Percentiles rank a stretch among this genome's conserved stretches.
These are phyloP conservation scores for Musa troglodytarum DNA, from an alignment of 176 grass and related monocot species.

Conservation along the genomic window DNA sequence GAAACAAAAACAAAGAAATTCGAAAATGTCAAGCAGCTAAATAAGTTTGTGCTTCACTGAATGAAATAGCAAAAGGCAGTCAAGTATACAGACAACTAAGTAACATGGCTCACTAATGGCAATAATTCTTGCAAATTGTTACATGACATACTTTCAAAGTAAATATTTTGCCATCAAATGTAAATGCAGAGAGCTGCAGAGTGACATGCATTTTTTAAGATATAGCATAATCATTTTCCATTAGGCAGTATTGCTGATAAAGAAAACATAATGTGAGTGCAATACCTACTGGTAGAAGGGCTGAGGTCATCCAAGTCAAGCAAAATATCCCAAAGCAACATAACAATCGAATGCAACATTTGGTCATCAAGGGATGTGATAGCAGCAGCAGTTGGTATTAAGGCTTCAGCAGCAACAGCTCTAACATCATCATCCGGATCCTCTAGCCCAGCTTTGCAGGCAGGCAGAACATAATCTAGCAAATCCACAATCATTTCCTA, in stretches of 20 bases:
- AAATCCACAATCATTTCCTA: constrained; percentile 90
- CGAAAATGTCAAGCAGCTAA: background rate
- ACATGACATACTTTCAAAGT: too few relatives aligned
- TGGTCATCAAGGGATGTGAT: constrained; percentile 81
- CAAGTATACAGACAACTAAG: background rate
- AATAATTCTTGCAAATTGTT: background rate
- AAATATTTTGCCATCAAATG: background rate
- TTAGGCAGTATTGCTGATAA: background rate
- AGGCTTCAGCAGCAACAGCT: constrained; percentile 93
- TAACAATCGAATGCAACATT: constrained; percentile 71
- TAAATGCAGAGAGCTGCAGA: background rate
- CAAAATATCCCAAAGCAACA: constrained; percentile 99
- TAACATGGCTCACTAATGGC: background rate
- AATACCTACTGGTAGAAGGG: constrained; percentile 94
- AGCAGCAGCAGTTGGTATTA: constrained; percentile 78
- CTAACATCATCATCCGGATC: constrained; percentile 97
- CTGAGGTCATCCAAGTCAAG: constrained; percentile 97
- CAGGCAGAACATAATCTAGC: constrained; percentile 71
- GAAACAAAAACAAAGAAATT: background rate
- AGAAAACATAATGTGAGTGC: background rate
- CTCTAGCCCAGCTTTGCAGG: constrained; percentile 92
- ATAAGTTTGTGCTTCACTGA: background rate
- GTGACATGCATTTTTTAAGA: background rate
- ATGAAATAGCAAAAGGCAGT: background rate
- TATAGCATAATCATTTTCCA: background rate